Evolutionary conservation across 805 yeast genomes (phyloP).

Genomic region (Yarrowia deformans): DNA sequence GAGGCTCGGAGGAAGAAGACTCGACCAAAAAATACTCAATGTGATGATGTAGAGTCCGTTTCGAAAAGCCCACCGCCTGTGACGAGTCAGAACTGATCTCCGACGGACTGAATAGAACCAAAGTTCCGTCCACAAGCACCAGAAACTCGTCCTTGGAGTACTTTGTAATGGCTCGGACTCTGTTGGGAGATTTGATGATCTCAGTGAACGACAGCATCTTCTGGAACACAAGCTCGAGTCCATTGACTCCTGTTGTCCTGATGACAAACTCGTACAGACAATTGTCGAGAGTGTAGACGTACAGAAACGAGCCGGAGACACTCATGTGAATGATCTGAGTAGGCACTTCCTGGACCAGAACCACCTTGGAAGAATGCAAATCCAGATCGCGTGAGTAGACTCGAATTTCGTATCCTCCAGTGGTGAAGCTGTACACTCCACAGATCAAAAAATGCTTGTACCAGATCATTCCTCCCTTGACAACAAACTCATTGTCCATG

Average conservation of each 20-base stretch:
- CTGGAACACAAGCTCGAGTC: conserved; percentile 46
- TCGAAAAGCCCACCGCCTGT: conserved; percentile 41
- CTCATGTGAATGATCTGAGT: conserved; percentile 49
- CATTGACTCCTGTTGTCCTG: conserved; percentile 37
- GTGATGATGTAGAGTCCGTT: conserved; percentile 49
- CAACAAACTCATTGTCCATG: conserved; percentile 50
- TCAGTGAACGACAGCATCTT: conserved; percentile 50
- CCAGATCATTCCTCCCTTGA: conserved; percentile 53
- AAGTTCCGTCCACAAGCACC: conserved; percentile 52
- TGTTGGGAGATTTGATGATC: conserved; percentile 52
- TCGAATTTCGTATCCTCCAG: conserved; percentile 47
- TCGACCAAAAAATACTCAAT: conserved; percentile 51
- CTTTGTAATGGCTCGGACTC: conserved; percentile 50
- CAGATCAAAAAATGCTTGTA: conserved; percentile 51
- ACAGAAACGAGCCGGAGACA: conserved; percentile 46
- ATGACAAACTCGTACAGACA: conserved; percentile 47
- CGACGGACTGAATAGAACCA: conserved; percentile 47
- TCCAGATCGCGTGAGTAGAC: conserved; percentile 52
- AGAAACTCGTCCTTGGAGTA: conserved; percentile 37
- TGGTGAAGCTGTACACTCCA: conserved; percentile 47
- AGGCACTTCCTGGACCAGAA: conserved; percentile 48
- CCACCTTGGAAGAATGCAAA: conserved; percentile 48
- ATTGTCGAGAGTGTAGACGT: conserved; percentile 50
- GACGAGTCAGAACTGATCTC: conserved; percentile 7
- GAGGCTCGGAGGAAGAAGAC: conserved; percentile 42